Base-by-base conservation (phyloP, 164 flowering plant species). In the grape (Vitis vinifera) region DNA sequence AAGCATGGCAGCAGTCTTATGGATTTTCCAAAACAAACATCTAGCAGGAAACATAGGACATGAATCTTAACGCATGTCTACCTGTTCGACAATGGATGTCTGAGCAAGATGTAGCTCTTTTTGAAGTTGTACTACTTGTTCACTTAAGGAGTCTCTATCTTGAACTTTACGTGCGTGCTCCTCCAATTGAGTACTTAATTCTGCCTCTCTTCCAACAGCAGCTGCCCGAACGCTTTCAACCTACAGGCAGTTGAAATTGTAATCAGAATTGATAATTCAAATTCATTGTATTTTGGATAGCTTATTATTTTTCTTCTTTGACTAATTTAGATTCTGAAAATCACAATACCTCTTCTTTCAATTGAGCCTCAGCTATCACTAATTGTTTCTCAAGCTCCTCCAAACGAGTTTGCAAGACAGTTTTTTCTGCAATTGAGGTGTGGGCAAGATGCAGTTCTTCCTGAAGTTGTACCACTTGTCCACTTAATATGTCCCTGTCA, bases 351-450 rank as follows among this genome's bases (percentile, higher is more conserved):
- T 89, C 90, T 74, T 87, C 84, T 73, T 84, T 86, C 48, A 79
- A 57, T 55, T 37, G 78, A 63, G 84, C 75, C 81, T 94, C 90
- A 47, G 82, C 79, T 67, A 63, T 75, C 56, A 60, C 57, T 51
- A 87, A 66, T 63, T 85, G 75, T 47, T 86, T 80, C 70, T 90
- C 92, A 56, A 95, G 88, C 70, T 89, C 92, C 63, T 69, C 76
- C 12, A 85, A 47, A 47, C 65, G 86, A 56, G 84, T 70, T 67
- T 85, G 77, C 80, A 91, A 62, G 56, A 57, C 73, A 53, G 85
- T 60, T 52, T 88, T 90, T 69, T 87, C 80, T 65, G 81, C 64
- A 75, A 80, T 69, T 30, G 84, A 57, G 27, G 75, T 62, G 56
- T 87, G 81, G 64, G 89, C 79, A 73, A 79, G 76, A 69, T 76